Evolutionary conservation across 2,329 filamentous ascomycete genomes (phyloP), one percentile per base, ranked within the genome.

Genomic region (Penicillium nordicum): DNA sequence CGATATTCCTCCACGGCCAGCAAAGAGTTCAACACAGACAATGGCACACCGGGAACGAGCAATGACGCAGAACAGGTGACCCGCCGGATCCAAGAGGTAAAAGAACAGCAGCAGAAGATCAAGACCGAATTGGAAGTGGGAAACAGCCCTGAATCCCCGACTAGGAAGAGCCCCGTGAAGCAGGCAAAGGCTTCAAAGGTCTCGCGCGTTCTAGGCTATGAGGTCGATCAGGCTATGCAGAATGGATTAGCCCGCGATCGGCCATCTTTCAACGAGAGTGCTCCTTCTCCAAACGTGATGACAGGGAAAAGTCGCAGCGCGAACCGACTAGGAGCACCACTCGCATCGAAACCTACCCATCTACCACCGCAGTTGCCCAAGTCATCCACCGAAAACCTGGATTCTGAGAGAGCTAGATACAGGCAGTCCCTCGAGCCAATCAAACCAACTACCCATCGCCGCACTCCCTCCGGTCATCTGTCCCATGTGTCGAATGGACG

Each of bases 251-350:
- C 52, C 16, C 40, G 44, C 21, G 43, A 57, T n/a, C 44, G 25
- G 18, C 46, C 55, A 34, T 37, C 40, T 21, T 40, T 63, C 27
- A 67, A 88, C 23, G 86, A 89, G 18, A 85, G 85, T 14, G 88
- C 88, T 0, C 88, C 88, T 1, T 88, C 84, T 18, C 88, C 88
- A 0, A 81, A 86, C 1, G 80, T 91, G 8, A 80, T 85, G 16
- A 88, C 88, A 59, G 80, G 85, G 16, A 68, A 81, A 78, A 67
- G 60, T 71, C 80, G 65, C 44, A 62, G 63, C 6, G 66, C 63
- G 29, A 69, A 66, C 37, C 59, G 63, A 16, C 67, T 61, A 41
- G 67, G 63, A 27, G 62, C 60, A 5, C 68, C 71, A 30, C 61
- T 71, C 30, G 58, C 63, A 12, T 64, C 67, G 2, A 73, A 68